Percentiles rank a stretch among this genome's conserved stretches.
Evolutionary conservation across 2,329 filamentous ascomycete genomes (phyloP).

Genomic region (Penicillium sclerotigenum): DNA sequence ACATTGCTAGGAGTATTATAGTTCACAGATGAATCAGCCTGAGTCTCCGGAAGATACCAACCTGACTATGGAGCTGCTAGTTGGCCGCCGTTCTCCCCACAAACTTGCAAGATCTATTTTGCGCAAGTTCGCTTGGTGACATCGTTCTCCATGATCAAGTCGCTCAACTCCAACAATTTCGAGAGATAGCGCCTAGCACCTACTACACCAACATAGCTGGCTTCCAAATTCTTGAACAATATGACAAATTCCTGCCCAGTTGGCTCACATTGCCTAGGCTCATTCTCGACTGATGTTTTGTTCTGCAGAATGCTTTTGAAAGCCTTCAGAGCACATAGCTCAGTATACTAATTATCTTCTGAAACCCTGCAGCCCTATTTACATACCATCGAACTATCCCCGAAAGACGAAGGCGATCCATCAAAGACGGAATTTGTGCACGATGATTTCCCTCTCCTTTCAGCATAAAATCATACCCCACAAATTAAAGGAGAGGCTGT

Average conservation of each 20-base stretch:
- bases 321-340: conserved; percentile 15
- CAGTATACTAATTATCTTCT: conserved; percentile 23
- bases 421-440: not conserved
- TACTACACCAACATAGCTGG: not conserved
- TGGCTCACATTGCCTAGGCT: not conserved
- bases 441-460: too few relatives aligned
- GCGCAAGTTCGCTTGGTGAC: too few relatives aligned
- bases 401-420: not conserved
- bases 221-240: not conserved
- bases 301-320: conserved; percentile 18
- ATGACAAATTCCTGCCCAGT: too few relatives aligned
- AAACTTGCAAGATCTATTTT: too few relatives aligned
- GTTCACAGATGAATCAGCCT: not conserved
- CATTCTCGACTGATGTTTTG: conserved; percentile 25
- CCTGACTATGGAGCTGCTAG: not conserved
- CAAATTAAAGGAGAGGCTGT: not conserved
- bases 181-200: too few relatives aligned
- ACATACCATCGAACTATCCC: conserved; percentile 1
- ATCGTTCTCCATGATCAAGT: not conserved
- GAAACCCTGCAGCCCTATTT: conserved; percentile 13
- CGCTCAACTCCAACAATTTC: not conserved
- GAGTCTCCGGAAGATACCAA: not conserved
- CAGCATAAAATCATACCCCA: not conserved
- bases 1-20: not conserved
- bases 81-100: too few relatives aligned